These are phyloP conservation scores for Nelumbo lutea DNA, from an alignment of 164 flowering plant species.

Conservation along the genomic window DNA sequence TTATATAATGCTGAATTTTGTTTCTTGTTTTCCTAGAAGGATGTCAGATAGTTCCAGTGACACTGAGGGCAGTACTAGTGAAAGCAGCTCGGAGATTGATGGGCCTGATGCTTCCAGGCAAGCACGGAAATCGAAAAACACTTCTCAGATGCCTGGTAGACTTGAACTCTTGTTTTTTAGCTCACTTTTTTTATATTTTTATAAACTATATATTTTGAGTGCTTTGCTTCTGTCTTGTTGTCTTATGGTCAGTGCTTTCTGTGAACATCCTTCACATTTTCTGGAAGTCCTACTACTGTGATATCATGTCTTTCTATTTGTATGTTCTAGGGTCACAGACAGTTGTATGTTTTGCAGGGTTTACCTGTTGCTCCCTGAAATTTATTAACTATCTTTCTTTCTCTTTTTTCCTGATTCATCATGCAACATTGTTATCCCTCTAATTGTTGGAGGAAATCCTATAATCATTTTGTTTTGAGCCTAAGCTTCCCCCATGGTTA, in stretches of 20 bases:
- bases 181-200: not conserved
- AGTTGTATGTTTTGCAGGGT: too few relatives aligned
- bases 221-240: not conserved
- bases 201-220: not conserved
- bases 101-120: constrained; percentile 28
- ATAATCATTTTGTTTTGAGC: too few relatives aligned
- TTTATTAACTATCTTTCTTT: too few relatives aligned
- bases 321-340: too few relatives aligned
- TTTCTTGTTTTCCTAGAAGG: constrained; percentile 27
- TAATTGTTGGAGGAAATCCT: too few relatives aligned
- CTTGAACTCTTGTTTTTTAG: not conserved
- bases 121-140: constrained; percentile 32
- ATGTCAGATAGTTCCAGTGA: constrained; percentile 46
- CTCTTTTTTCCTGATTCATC: too few relatives aligned
- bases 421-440: too few relatives aligned
- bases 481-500: too few relatives aligned
- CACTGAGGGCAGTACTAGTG: constrained; percentile 42
- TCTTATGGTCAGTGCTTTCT: not conserved
- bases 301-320: not conserved
- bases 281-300: too few relatives aligned
- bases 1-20: not conserved
- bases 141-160: constrained; percentile 26
- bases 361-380: too few relatives aligned
- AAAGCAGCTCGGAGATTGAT: constrained; percentile 40
- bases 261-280: too few relatives aligned